These are phyloP conservation scores for Geotrichum klebahnii DNA, from an alignment of 1,139 yeast genomes.

Conservation along the genomic window DNA sequence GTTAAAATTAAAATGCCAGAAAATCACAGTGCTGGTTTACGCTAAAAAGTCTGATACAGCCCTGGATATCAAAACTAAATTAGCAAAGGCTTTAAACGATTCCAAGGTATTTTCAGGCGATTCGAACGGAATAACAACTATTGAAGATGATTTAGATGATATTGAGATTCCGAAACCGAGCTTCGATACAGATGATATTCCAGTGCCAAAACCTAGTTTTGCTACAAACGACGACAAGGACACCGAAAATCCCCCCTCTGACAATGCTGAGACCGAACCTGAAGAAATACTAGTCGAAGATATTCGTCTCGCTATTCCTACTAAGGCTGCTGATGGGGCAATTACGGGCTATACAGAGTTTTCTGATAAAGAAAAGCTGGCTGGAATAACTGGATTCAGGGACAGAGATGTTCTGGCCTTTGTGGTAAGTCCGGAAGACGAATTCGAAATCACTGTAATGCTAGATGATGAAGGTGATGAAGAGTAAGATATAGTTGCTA, in stretches of 20 bases:
- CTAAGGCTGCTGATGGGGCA: slow-evolving; percentile 3
- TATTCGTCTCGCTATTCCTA: slow-evolving; percentile 8
- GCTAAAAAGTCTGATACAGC: slow-evolving; percentile 15
- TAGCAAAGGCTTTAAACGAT: slow-evolving; percentile 13
- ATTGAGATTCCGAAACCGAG: slow-evolving; percentile 12
- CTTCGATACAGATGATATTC: slow-evolving; percentile 10
- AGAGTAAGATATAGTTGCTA: slow-evolving; percentile 1
- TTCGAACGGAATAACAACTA: background rate
- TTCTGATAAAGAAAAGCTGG: slow-evolving; percentile 11
- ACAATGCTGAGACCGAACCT: background rate
- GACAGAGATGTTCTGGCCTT: slow-evolving; percentile 18
- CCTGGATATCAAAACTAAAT: slow-evolving; percentile 1
- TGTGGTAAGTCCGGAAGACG: slow-evolving; percentile 4
- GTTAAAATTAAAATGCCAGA: slow-evolving; percentile 14
- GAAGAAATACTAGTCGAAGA: slow-evolving; percentile 2
- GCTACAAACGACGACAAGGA: background rate
- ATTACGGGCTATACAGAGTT: slow-evolving; percentile 5
- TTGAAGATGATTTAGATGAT: slow-evolving; percentile 8
- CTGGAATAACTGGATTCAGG: slow-evolving; percentile 8
- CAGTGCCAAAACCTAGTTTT: slow-evolving; percentile 11
- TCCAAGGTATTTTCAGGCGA: slow-evolving; percentile 6
- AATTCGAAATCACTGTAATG: slow-evolving; percentile 12
- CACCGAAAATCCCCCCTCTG: too few species aligned
- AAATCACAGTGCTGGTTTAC: slow-evolving; percentile 7
- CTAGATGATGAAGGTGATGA: slow-evolving; percentile 15